Evolutionary conservation across 768 basidiomycete genomes (phyloP).

Genomic region (Suillus americanus): DNA sequence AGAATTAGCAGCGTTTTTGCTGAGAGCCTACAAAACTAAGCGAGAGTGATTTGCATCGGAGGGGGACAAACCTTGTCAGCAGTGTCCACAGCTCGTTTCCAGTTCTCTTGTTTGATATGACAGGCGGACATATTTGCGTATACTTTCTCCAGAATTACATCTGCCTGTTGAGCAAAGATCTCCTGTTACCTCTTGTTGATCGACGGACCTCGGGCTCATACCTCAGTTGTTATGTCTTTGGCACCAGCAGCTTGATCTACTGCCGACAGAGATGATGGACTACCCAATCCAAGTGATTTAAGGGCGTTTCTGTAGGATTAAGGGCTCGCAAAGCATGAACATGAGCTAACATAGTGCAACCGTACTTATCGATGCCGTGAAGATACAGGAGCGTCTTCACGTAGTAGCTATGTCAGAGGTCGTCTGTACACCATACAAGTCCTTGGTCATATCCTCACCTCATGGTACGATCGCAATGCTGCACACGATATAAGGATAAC

Average conservation of each 20-base stretch:
- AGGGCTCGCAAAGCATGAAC: neutral
- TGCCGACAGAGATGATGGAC: constrained; percentile 12
- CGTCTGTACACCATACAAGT: neutral
- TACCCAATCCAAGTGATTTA: constrained; percentile 46
- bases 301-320: constrained; percentile 47
- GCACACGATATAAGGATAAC: neutral
- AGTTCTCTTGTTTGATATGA: constrained; percentile 78
- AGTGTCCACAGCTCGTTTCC: constrained; percentile 77
- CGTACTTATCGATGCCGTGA: constrained; percentile 76
- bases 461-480: constrained; percentile 76
- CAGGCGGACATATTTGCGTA: constrained; percentile 86
- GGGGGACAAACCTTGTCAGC: constrained; percentile 62
- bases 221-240: constrained; percentile 65
- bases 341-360: constrained; percentile 7
- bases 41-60: neutral
- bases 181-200: neutral
- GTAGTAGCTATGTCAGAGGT: constrained; percentile 11
- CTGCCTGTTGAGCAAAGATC: constrained; percentile 46
- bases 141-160: constrained; percentile 75
- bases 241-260: constrained; percentile 32
- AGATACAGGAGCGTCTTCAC: constrained; percentile 69
- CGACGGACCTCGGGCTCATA: constrained; percentile 22
- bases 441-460: constrained; percentile 41
- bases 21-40: constrained; percentile 52
- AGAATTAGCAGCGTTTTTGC: constrained; percentile 71